Evolutionary conservation across 2,329 filamentous ascomycete genomes (phyloP).

Genomic region (Coniella vitis): DNA sequence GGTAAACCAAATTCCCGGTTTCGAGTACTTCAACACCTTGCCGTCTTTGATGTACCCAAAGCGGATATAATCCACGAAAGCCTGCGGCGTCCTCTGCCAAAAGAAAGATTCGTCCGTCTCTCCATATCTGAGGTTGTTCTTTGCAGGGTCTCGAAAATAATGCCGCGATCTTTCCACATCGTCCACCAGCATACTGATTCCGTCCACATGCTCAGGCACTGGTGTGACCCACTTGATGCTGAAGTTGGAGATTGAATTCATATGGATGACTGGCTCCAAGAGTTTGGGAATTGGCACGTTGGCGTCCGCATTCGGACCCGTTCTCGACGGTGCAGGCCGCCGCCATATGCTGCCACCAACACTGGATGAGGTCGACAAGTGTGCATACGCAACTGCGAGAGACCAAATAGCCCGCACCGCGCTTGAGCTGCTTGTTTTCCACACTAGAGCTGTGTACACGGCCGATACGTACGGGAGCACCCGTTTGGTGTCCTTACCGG

Average conservation of each 20-base stretch:
- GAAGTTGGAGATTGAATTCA: constrained; percentile 91
- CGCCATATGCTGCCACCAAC: background rate
- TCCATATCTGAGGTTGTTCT: constrained; percentile 2
- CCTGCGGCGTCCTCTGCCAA: constrained; percentile 17
- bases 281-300: constrained; percentile 1
- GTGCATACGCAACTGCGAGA: constrained; percentile 1
- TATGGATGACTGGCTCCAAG: constrained; percentile 11
- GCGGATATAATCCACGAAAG: constrained; percentile 17
- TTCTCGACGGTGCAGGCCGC: background rate
- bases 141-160: constrained; percentile 41
- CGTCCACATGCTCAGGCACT: constrained; percentile 54
- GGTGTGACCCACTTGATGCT: constrained; percentile 57
- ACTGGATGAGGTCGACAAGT: background rate
- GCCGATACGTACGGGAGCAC: constrained; percentile 75
- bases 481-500: constrained; percentile 77
- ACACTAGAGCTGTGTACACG: constrained; percentile 70
- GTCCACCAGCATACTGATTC: constrained; percentile 74
- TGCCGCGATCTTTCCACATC: constrained; percentile 75
- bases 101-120: constrained; percentile 7
- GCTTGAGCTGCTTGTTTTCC: constrained; percentile 72
- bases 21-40: constrained; percentile 10
- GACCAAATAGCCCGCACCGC: constrained; percentile 24
- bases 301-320: background rate
- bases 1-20: constrained; percentile 15
- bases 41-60: constrained; percentile 16